Conservation (phyloP, 2,329 filamentous ascomycete species). For the Sporothrix luriei region DNA sequence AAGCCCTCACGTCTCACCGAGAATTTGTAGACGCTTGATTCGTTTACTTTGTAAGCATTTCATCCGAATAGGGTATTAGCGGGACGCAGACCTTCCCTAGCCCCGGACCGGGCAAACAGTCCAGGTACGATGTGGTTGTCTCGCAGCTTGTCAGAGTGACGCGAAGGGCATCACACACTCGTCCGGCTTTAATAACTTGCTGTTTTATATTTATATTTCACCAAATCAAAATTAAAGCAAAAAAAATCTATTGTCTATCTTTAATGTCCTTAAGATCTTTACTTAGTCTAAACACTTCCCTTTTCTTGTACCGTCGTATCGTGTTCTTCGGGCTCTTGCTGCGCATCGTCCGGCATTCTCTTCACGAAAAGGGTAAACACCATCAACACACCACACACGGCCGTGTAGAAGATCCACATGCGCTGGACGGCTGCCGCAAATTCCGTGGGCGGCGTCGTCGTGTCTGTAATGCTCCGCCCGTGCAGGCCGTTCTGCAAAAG, state of each 20-base stretch:
- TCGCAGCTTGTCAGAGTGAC: too few species aligned
- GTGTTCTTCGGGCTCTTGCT: background rate
- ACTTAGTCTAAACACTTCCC: background rate
- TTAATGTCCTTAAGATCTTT: too few species aligned
- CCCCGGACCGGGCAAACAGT: too few species aligned
- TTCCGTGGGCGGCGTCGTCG: background rate
- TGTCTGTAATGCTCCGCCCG: background rate
- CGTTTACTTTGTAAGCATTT: background rate
- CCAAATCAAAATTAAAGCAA: too few species aligned
- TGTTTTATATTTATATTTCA: too few species aligned
- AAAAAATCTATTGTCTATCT: background rate
- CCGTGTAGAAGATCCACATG: constrained; percentile 18
- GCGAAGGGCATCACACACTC: too few species aligned
- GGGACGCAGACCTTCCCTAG: background rate
- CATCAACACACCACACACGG: background rate
- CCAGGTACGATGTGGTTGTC: too few species aligned
- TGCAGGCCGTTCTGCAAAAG: background rate
- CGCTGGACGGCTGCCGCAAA: background rate
- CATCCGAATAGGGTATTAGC: background rate
- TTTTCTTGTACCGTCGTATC: background rate
- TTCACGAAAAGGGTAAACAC: background rate
- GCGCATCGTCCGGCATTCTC: background rate
- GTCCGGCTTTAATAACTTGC: too few species aligned
- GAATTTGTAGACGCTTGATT: background rate
- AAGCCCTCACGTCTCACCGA: background rate